These are phyloP conservation scores for Ilex aquifolium DNA, from an alignment of 257 asterid genomes.

Conservation along the genomic window DNA sequence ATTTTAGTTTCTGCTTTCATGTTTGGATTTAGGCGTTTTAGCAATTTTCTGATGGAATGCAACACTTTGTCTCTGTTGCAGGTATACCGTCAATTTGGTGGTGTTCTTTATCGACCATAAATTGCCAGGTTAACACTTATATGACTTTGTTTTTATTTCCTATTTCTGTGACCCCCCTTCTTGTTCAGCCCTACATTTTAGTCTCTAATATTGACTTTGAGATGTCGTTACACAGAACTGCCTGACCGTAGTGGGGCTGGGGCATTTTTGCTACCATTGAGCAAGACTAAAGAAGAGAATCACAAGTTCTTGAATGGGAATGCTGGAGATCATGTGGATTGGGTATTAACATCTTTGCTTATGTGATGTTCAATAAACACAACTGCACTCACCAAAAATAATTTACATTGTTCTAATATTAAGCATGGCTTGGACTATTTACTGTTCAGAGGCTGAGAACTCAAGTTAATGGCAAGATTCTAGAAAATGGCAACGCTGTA, in stretches of 20 bases:
- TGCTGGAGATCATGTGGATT: constrained; percentile 63
- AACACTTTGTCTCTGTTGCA: constrained; percentile 18
- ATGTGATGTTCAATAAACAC: neutral
- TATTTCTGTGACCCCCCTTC: neutral
- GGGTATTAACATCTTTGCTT: constrained; percentile 42
- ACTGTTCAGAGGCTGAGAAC: constrained; percentile 72
- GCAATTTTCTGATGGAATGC: neutral
- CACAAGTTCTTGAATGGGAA: constrained; percentile 47
- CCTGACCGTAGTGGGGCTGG: constrained; percentile 71
- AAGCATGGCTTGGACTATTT: constrained; percentile 7
- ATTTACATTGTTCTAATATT: neutral
- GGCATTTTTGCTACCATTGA: constrained; percentile 60
- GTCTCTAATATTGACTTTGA: neutral
- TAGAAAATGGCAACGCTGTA: constrained; percentile 71
- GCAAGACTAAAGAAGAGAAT: constrained; percentile 21
- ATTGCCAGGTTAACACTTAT: constrained; percentile 52
- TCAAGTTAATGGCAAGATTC: constrained; percentile 86
- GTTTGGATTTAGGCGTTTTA: neutral
- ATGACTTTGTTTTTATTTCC: neutral
- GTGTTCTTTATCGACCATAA: constrained; percentile 87
- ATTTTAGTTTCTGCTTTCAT: neutral
- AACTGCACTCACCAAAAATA: no score
- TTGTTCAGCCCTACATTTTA: neutral
- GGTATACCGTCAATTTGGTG: constrained; percentile 93
- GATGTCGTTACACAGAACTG: constrained; percentile 37